Percentiles rank a stretch among this genome's conserved stretches.
Conservation (phyloP, 768 basidiomycete species). For the Galerina sulciceps region DNA sequence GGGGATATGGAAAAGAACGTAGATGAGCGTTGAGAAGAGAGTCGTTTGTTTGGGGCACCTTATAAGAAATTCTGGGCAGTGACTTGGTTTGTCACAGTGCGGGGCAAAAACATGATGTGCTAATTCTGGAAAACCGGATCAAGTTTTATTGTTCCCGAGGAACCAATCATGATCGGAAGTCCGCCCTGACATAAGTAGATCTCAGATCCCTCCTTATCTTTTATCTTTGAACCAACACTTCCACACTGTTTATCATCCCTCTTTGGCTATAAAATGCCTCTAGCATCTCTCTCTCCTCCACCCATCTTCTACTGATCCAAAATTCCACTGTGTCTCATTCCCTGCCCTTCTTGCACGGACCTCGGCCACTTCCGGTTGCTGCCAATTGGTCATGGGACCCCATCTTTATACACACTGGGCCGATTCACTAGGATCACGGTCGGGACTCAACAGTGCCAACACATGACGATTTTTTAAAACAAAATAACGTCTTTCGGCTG, state of each 20-base stretch:
- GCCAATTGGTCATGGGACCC: conserved; percentile 19
- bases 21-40: neutral
- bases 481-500: conserved; percentile 10
- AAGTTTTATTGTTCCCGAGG: neutral
- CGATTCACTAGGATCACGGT: conserved; percentile 15
- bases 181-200: neutral
- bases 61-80: conserved; percentile 10
- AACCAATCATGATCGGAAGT: neutral
- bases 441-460: conserved; percentile 9
- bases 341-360: neutral
- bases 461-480: conserved; percentile 15
- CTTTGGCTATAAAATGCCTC: conserved; percentile 3
- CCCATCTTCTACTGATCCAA: neutral
- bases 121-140: conserved; percentile 14
- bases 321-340: neutral
- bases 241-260: conserved; percentile 8
- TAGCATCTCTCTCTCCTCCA: neutral
- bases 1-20: neutral
- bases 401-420: conserved; percentile 1
- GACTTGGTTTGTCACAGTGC: conserved; percentile 14
- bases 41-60: conserved; percentile 3
- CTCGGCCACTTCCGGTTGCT: conserved; percentile 12
- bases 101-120: conserved; percentile 9
- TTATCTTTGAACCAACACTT: conserved; percentile 6
- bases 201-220: conserved; percentile 18